Evolutionary conservation across 768 basidiomycete genomes (phyloP).

Genomic region (Boletus rubescentipes): DNA sequence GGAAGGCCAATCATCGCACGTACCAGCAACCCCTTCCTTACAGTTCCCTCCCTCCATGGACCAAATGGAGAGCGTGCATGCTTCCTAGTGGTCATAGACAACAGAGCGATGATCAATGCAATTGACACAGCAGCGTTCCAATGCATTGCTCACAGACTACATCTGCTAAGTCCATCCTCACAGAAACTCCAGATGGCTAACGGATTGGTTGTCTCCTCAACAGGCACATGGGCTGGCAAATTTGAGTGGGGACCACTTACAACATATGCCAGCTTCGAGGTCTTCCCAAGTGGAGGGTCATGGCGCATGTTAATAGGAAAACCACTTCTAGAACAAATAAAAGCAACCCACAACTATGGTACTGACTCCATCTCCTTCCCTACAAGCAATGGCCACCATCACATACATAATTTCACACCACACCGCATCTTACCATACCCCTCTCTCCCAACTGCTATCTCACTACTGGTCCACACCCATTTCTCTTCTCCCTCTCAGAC

Average conservation of each 20-base stretch:
- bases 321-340: background rate
- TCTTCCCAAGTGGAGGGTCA: background rate
- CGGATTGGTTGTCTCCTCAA: background rate
- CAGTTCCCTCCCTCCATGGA: background rate
- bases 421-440: too few species aligned
- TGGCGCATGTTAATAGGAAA: background rate
- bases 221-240: background rate
- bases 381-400: too few species aligned
- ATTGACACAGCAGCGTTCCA: background rate
- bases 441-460: too few species aligned
- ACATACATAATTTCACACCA: too few species aligned
- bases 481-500: too few species aligned
- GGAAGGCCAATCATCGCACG: background rate
- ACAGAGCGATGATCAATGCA: background rate
- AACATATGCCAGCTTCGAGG: background rate
- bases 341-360: background rate
- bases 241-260: background rate
- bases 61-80: background rate
- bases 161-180: background rate
- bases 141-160: background rate
- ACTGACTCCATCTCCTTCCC: too few species aligned
- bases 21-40: background rate
- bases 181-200: background rate
- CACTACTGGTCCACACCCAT: too few species aligned
- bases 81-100: background rate